Conservation (phyloP, 768 basidiomycete genomes). For the Leccinum ochraceum region DNA sequence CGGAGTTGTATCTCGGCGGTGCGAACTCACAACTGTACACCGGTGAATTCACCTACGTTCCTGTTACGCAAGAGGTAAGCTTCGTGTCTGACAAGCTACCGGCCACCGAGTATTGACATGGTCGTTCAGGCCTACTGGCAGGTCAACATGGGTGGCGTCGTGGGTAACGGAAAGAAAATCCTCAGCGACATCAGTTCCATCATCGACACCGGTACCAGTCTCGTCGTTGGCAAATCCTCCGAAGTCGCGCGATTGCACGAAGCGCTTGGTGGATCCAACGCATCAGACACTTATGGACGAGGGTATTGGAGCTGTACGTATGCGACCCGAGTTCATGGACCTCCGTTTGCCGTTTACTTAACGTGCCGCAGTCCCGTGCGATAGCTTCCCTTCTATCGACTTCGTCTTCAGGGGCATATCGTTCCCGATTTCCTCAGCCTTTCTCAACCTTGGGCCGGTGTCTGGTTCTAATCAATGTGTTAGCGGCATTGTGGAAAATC, state of each 20-base stretch:
- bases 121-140: conserved; percentile 20
- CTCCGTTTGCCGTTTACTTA: too few species aligned
- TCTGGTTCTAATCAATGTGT: background rate
- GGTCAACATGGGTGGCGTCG: conserved; percentile 12
- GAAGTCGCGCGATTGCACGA: conserved; percentile 22
- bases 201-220: conserved; percentile 26
- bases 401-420: background rate
- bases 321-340: background rate
- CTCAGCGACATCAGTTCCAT: background rate
- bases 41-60: conserved; percentile 41
- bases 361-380: background rate
- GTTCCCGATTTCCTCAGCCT: background rate
- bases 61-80: conserved; percentile 12
- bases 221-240: conserved; percentile 7
- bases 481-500: background rate
- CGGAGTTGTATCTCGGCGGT: conserved; percentile 56
- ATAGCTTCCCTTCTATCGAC: background rate
- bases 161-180: background rate
- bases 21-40: conserved; percentile 43
- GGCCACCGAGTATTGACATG: background rate
- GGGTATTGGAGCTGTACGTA: conserved; percentile 35
- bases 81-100: background rate
- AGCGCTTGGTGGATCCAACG: conserved; percentile 28
- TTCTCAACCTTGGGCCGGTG: background rate
- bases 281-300: conserved; percentile 13